These are phyloP conservation scores for Podospora appendiculata DNA, from an alignment of 495 filamentous ascomycete genomes.

Conservation along the genomic window DNA sequence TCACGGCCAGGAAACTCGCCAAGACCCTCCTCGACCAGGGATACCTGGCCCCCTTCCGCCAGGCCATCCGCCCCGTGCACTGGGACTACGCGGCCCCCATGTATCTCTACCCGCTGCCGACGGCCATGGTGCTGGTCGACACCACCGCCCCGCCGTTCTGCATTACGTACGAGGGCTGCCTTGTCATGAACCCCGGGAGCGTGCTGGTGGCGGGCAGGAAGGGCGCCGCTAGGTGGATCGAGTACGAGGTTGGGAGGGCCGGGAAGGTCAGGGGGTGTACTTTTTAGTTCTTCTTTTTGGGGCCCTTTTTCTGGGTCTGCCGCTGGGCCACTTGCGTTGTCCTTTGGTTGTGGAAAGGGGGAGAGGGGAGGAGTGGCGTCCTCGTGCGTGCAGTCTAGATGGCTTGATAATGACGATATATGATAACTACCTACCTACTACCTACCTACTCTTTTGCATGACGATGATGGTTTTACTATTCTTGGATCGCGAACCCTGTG, in stretches of 20 bases:
- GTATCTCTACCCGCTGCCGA: conserved; percentile 82
- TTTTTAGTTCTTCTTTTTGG: conserved; percentile 19
- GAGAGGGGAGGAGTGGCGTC: too few relatives aligned
- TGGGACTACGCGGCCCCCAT: conserved; percentile 76
- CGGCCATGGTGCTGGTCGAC: conserved; percentile 73
- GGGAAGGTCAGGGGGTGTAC: conserved; percentile 39
- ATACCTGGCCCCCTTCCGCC: conserved; percentile 76
- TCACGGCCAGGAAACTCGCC: conserved; percentile 70
- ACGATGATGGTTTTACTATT: too few relatives aligned
- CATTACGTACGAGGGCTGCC: conserved; percentile 87
- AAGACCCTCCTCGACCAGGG: conserved; percentile 94
- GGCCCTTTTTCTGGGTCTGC: too few relatives aligned
- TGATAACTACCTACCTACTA: too few relatives aligned
- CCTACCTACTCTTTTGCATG: too few relatives aligned
- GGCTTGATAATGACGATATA: too few relatives aligned
- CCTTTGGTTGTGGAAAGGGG: neutral
- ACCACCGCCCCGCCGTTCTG: conserved; percentile 71
- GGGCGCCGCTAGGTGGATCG: conserved; percentile 69
- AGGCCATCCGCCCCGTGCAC: conserved; percentile 65
- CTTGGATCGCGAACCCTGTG: too few relatives aligned
- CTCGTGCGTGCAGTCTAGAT: too few relatives aligned
- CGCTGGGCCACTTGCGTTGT: neutral
- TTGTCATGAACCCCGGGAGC: conserved; percentile 88
- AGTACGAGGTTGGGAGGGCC: conserved; percentile 61
- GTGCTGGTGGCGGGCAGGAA: conserved; percentile 56